Conservation (phyloP, 176 grass and related monocot genomes). For the Alopecurus myosuroides region DNA sequence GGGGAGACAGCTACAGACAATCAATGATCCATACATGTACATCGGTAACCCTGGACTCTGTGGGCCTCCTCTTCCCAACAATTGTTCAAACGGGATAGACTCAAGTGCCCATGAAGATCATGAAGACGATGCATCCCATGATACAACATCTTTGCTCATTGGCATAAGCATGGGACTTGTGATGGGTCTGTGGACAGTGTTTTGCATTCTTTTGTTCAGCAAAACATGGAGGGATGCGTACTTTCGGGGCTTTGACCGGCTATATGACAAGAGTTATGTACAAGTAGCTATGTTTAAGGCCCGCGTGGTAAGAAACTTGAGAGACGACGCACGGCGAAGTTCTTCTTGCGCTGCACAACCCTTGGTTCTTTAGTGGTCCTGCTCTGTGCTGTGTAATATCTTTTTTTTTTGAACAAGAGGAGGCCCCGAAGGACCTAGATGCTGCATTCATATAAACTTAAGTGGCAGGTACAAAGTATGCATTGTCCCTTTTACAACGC, state of each 20-base stretch:
- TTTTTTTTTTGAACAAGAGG: no score
- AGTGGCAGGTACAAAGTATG: no score
- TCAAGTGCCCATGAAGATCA: not conserved
- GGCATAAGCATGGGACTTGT: not conserved
- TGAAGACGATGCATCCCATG: not conserved
- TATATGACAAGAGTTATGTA: not conserved
- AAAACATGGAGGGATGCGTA: not conserved
- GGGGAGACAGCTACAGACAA: constrained; percentile 14
- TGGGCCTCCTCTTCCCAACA: constrained; percentile 2
- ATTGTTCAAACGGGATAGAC: not conserved
- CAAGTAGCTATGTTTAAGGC: not conserved
- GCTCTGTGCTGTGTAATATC: no score
- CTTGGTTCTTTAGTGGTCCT: no score
- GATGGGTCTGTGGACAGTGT: not conserved
- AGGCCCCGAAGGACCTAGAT: no score
- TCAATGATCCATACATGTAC: constrained; percentile 11
- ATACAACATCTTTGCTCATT: not conserved
- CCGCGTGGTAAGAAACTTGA: not conserved
- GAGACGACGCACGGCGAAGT: not conserved
- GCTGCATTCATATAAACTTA: no score
- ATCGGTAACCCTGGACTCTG: constrained; percentile 10
- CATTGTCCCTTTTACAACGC: no score
- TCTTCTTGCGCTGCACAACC: not conserved
- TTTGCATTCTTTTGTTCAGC: not conserved
- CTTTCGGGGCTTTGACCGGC: not conserved